Percentiles rank a stretch among this genome's conserved stretches.
Conservation (phyloP, 1,284 basidiomycete species). For the Stygiomarasmius scandens region DNA sequence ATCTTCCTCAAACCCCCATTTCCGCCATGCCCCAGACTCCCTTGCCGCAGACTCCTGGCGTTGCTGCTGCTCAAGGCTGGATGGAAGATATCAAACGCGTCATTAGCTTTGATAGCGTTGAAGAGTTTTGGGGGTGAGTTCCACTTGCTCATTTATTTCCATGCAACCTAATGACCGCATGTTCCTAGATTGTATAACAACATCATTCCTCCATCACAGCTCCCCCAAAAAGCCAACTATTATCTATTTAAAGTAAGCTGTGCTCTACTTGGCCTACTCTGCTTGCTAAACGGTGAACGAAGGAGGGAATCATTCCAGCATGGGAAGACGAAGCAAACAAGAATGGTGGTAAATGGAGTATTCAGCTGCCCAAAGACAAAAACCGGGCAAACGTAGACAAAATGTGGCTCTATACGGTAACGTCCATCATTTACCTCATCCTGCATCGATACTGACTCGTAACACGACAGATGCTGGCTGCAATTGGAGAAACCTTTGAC, state of each 20-base stretch:
- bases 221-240: slow-evolving; percentile 97
- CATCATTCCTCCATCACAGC: slow-evolving; percentile 92
- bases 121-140: slow-evolving; percentile 95
- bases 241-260: slow-evolving; percentile 90
- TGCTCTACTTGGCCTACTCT: background rate
- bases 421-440: slow-evolving; percentile 23
- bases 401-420: slow-evolving; percentile 97
- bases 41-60: slow-evolving; percentile 64
- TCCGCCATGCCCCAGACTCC: slow-evolving; percentile 80
- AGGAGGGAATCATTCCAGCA: slow-evolving; percentile 94
- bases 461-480: slow-evolving; percentile 85
- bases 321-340: slow-evolving; percentile 98
- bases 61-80: slow-evolving; percentile 82
- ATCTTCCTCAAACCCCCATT: slow-evolving; percentile 83
- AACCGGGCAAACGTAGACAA: slow-evolving; percentile 84
- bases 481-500: slow-evolving; percentile 96
- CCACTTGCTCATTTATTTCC: slow-evolving; percentile 9
- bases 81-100: slow-evolving; percentile 97
- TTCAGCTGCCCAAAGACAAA: slow-evolving; percentile 97
- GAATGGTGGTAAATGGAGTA: slow-evolving; percentile 97
- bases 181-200: slow-evolving; percentile 87
- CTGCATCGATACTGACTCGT: slow-evolving; percentile 5
- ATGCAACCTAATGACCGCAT: slow-evolving; percentile 17
- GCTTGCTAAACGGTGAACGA: slow-evolving; percentile 16
- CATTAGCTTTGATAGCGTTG: slow-evolving; percentile 91